Base-by-base conservation (phyloP, 352 stramenopile species). In the Phytopythium sindhum region DNA sequence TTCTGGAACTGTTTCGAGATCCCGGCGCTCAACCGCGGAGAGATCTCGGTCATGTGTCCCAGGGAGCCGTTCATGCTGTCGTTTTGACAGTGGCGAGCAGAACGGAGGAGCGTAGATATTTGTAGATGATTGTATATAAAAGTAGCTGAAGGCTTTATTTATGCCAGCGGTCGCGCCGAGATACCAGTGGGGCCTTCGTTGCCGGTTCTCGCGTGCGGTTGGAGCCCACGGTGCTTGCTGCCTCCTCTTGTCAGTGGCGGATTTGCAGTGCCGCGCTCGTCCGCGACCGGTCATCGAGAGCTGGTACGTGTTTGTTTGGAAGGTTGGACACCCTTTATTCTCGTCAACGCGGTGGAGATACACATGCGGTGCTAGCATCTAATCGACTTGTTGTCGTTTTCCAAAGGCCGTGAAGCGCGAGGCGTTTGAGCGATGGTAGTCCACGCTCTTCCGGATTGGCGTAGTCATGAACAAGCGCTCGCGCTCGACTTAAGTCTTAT, bases 1-100 rank as follows among this genome's bases (percentile, higher is more conserved):
- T 90, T 93, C 67, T 77, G 66, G 65, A 89, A 89, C 54, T 84
- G 77, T 33, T 78, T 91, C 41, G 84, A 93, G 61, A 73, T 90
- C 37, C 84, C 84, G 39, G 78, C 77, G 12, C 63, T 91, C 5
- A 65, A 74, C 11, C 74, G 72, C 55, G 80, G 77, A 7, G 50
- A 77, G 21, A 74, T 88, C 21, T 86, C 77, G 28, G 54, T 57
- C 7, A 45, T 64, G 33, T 72, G 63, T 60, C 67, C 67, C 14
- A 48, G 70, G 12, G 70, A 77, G n/a, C 67, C 63, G 29, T 29
- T 77, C 59, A 67, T 72, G 56, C 48, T 72, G 23, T 69, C 65
- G 15, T 63, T 72, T 51, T 52, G 59, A 64, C 48, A 29, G 28
- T 15, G 31, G 28, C 28, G 48, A 39, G 48, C 24, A 39, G 26